Percentiles rank a stretch among this genome's conserved stretches.
These are phyloP conservation scores for Penicillium nordicum DNA, from an alignment of 2,329 filamentous ascomycete species.

Conservation along the genomic window DNA sequence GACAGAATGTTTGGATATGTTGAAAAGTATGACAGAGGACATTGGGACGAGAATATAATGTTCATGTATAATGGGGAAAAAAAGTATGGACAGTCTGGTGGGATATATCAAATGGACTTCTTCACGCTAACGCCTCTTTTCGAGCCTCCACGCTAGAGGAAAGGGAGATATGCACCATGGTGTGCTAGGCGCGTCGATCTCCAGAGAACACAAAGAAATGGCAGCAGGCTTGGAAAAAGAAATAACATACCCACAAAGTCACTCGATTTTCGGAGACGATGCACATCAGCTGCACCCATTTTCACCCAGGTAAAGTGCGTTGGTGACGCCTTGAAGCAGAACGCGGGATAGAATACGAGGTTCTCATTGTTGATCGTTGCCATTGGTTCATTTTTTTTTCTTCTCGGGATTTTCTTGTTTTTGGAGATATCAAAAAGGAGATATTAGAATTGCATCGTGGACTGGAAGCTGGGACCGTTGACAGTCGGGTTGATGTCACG, in stretches of 20 bases:
- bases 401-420: neutral
- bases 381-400: constrained; percentile 27
- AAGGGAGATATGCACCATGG: neutral
- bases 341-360: constrained; percentile 54
- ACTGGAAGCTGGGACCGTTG: neutral
- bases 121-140: neutral
- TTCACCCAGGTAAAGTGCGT: constrained; percentile 64
- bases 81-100: neutral
- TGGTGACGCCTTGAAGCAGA: constrained; percentile 58
- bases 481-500: neutral
- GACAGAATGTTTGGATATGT: neutral
- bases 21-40: neutral
- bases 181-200: neutral
- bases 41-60: neutral
- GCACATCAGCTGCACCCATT: constrained; percentile 55
- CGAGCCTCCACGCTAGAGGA: neutral
- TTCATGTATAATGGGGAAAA: neutral
- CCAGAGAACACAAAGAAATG: neutral
- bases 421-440: neutral
- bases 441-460: neutral
- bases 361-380: constrained; percentile 22
- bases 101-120: neutral
- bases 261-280: constrained; percentile 46
- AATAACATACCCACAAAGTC: constrained; percentile 51
- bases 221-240: neutral